A percentile compares a stretch with the other conserved stretches of the same genome.
phyloP scores from a whole-genome alignment of 2,329 filamentous ascomycete species.

The Monosporascus ibericus region DNA sequence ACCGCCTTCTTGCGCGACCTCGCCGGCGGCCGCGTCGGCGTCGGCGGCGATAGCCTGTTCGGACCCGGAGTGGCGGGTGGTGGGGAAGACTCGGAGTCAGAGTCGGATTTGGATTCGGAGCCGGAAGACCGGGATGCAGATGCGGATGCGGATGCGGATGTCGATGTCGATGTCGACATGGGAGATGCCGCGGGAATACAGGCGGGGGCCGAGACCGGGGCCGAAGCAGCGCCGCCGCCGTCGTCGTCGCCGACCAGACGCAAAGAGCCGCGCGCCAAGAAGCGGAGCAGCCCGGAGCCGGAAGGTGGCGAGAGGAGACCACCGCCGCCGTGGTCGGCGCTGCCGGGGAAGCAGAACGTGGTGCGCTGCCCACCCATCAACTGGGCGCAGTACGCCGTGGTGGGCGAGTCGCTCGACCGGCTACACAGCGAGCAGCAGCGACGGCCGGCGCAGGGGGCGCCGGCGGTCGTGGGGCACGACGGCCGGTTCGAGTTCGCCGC shows the following conservation, averaged over 20 bases:
- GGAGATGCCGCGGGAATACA: constrained; percentile 11
- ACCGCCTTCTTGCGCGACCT: constrained; percentile 67
- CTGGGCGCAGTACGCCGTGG: constrained; percentile 91
- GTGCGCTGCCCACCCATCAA: constrained; percentile 86
- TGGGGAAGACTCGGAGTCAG: neutral
- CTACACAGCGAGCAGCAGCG: constrained; percentile 74
- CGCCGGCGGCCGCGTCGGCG: constrained; percentile 51
- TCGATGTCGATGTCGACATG: constrained; percentile 24
- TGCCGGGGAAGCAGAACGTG: constrained; percentile 75
- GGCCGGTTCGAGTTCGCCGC: constrained; percentile 47
- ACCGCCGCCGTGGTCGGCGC: constrained; percentile 47
- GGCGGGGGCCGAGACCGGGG: neutral
- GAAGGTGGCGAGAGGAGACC: neutral
- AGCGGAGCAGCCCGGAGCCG: constrained; percentile 5
- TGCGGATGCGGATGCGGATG: constrained; percentile 12
- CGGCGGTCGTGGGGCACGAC: constrained; percentile 35
- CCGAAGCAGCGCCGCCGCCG: neutral
- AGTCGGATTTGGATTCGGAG: neutral
- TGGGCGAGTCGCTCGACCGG: constrained; percentile 76
- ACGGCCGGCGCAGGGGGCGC: constrained; percentile 53
- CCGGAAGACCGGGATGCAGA: constrained; percentile 4
- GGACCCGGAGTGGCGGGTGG: constrained; percentile 14
- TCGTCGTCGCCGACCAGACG: neutral
- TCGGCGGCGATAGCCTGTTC: constrained; percentile 27
- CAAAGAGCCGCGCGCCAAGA: neutral